Conservation (phyloP, 129 eudicot genomes). For the Pseudognaphalium luteoalbum region DNA sequence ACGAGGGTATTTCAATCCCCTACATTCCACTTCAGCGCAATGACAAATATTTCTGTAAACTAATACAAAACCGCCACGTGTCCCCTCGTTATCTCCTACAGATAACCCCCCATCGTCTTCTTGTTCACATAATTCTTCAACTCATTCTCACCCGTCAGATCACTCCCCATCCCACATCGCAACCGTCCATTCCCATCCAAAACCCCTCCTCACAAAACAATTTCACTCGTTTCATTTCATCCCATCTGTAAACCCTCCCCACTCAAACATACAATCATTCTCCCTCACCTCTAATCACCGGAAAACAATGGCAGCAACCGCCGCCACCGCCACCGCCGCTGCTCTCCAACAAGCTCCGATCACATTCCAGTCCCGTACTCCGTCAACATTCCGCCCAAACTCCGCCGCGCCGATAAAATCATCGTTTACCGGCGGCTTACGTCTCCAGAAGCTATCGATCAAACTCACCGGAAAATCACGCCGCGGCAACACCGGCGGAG, state of each 20-base stretch:
- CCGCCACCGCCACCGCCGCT: constrained; percentile 61
- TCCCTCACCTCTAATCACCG: constrained; percentile 21
- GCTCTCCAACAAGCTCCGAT: constrained; percentile 55
- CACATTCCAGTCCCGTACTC: constrained; percentile 46
- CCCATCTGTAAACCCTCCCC: constrained; percentile 7
- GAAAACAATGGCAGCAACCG: constrained; percentile 47
- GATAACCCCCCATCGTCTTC: constrained; percentile 42
- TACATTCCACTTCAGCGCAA: background rate
- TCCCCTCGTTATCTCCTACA: constrained; percentile 33
- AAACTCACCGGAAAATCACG: constrained; percentile 40
- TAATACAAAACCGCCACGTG: constrained; percentile 35
- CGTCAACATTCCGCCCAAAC: constrained; percentile 32
- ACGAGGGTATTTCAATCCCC: background rate
- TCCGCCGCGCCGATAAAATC: constrained; percentile 22
- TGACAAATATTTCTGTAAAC: constrained; percentile 15
- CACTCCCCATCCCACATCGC: constrained; percentile 2
- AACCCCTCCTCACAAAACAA: constrained; percentile 22
- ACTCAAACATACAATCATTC: background rate
- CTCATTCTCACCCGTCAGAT: constrained; percentile 41
- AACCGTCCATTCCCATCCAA: constrained; percentile 39
- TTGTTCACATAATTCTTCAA: constrained; percentile 25
- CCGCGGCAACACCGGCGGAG: constrained; percentile 36
- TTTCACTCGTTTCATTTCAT: background rate
- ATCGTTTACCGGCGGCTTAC: constrained; percentile 49
- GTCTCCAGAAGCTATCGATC: constrained; percentile 44